These are phyloP conservation scores for Geotrichum armillariae DNA, from an alignment of 1,139 yeast species.

Conservation along the genomic window DNA sequence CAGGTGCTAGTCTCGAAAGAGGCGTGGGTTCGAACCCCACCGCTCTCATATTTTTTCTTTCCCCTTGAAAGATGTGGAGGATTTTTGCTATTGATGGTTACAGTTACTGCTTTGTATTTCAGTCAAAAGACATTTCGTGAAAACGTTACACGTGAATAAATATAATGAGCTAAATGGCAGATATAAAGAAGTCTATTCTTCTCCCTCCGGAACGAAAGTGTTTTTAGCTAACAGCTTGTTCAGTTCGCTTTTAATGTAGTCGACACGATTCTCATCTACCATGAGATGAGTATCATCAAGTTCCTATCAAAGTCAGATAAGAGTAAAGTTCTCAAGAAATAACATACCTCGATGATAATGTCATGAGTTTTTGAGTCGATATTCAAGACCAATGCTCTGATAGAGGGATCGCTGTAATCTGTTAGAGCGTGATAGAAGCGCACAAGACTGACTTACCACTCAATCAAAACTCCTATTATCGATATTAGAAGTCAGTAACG, in stretches of 20 bases:
- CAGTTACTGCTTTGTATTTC: too few relatives aligned
- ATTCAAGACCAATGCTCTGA: slow-evolving; percentile 77
- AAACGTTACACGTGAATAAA: too few relatives aligned
- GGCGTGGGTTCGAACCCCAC: neutral
- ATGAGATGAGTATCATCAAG: slow-evolving; percentile 87
- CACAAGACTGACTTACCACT: slow-evolving; percentile 31
- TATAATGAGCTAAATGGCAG: too few relatives aligned
- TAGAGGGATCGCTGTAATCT: slow-evolving; percentile 75
- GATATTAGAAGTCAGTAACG: slow-evolving; percentile 2
- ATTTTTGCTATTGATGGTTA: too few relatives aligned
- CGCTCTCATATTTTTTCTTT: too few relatives aligned
- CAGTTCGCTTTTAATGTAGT: slow-evolving; percentile 72
- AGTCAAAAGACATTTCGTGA: too few relatives aligned
- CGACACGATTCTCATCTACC: slow-evolving; percentile 74
- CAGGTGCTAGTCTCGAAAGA: too few relatives aligned
- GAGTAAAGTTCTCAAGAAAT: neutral
- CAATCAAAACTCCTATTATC: slow-evolving; percentile 28
- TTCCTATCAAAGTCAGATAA: slow-evolving; percentile 46
- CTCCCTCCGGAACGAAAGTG: slow-evolving; percentile 81
- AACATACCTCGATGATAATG: slow-evolving; percentile 57
- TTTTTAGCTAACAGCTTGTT: slow-evolving; percentile 75
- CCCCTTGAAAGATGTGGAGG: too few relatives aligned
- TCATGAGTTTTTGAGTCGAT: slow-evolving; percentile 74
- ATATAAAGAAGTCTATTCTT: slow-evolving; percentile 39
- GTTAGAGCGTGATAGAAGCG: neutral